Evolutionary conservation across 345 rosid genomes (phyloP), one percentile per base, ranked within the genome.

Genomic region (Xanthoceras sorbifolium): DNA sequence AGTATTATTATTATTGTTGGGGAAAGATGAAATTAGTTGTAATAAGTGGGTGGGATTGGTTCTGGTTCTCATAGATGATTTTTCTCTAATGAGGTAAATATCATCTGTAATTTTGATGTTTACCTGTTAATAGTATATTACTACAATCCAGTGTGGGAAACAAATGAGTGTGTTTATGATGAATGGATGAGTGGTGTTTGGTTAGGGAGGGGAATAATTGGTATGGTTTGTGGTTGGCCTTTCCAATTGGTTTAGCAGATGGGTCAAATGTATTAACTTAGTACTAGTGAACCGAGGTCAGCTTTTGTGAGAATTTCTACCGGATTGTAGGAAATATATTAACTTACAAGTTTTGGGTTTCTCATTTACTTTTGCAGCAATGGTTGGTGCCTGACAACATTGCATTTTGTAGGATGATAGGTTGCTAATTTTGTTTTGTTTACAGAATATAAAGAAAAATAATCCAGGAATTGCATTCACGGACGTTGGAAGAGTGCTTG

Each of bases 401-500:
- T 44, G 20, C n/a, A 28, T 32, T 64, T n/a, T 62, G 32, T 28
- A 64, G 50, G 17, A 31, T 77, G 72, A 34, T 61, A 26, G 60
- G 64, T 69, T 82, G n/a, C 48, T 69, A 34, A 70, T 44, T 7
- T 34, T 54, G 23, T 81, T 23, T 65, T 69, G 71, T 31, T 82
- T 83, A 59, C 89, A 93, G 98, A 91, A 86, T 86, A 78, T 96
- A 71, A 92, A 81, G 91, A 90, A 86, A 82, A 86, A 78, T 36
- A 77, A 91, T 80, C 97, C 98, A 18, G 97, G 98, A 74, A 80
- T 92, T 77, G 85, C 87, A 25, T 89, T 92, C 68, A 84, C 88
- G 18, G 97, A 87, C 5, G 86, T 88, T 32, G 85, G 86, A 4
- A 89, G 86, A 85, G 88, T 82, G 38, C 87, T 91, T 18, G 98